Conservation (phyloP, 345 rosid species). For the Brassica carinata region DNA sequence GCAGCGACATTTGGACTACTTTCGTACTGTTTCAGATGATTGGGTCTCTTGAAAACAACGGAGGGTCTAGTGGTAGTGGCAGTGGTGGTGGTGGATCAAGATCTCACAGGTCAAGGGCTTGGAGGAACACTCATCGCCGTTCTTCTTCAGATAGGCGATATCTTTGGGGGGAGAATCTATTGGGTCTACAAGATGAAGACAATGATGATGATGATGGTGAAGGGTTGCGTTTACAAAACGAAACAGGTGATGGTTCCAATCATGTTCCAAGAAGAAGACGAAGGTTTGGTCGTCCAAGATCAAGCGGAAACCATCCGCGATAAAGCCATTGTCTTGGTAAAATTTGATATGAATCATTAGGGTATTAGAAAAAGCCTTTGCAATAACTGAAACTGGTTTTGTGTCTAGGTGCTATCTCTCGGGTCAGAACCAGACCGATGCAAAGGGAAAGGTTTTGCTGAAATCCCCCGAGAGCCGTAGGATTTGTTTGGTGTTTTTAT, state of each 20-base stretch:
- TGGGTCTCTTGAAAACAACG: constrained; percentile 57
- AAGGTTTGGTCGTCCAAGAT: constrained; percentile 68
- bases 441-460: constrained; percentile 36
- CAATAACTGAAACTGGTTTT: constrained; percentile 38
- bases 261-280: constrained; percentile 70
- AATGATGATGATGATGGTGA: constrained; percentile 47
- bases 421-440: constrained; percentile 38
- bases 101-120: constrained; percentile 63
- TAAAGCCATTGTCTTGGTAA: constrained; percentile 41
- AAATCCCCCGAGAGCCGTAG: constrained; percentile 39
- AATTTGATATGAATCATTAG: constrained; percentile 26
- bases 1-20: constrained; percentile 60
- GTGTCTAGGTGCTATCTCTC: constrained; percentile 41
- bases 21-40: constrained; percentile 83
- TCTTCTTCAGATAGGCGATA: constrained; percentile 63
- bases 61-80: constrained; percentile 44
- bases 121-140: constrained; percentile 70
- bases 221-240: constrained; percentile 52
- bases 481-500: constrained; percentile 25
- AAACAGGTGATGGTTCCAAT: constrained; percentile 54
- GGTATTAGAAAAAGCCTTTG: constrained; percentile 21
- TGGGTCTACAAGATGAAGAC: constrained; percentile 72
- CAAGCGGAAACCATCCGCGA: constrained; percentile 65
- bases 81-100: constrained; percentile 54
- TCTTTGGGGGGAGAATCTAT: constrained; percentile 91